A percentile compares a stretch with the other conserved stretches of the same genome.
Evolutionary conservation across 768 basidiomycete species (phyloP).

Genomic region (Gyrodon lividus): DNA sequence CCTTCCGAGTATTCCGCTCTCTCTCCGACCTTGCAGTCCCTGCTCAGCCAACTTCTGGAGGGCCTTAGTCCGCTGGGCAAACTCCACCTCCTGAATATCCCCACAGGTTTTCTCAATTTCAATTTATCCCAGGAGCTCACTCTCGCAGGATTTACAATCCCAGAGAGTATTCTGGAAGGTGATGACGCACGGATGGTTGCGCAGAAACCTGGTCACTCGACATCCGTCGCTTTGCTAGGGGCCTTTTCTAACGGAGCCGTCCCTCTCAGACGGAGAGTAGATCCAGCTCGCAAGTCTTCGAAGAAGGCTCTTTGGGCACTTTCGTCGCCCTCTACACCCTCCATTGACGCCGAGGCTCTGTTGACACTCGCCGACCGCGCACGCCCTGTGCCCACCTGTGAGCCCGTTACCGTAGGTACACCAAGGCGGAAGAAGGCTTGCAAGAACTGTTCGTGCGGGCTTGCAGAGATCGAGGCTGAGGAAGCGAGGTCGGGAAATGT

Average conservation of each 20-base stretch:
- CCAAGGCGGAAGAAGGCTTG: slow-evolving; percentile 88
- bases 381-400: slow-evolving; percentile 76
- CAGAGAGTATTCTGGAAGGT: slow-evolving; percentile 39
- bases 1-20: slow-evolving; percentile 60
- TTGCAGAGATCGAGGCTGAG: slow-evolving; percentile 89
- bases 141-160: slow-evolving; percentile 61
- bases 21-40: slow-evolving; percentile 46
- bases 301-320: slow-evolving; percentile 92
- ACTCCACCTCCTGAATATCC: slow-evolving; percentile 60
- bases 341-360: slow-evolving; percentile 80
- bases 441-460: slow-evolving; percentile 95
- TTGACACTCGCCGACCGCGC: slow-evolving; percentile 81
- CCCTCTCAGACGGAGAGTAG: slow-evolving; percentile 52
- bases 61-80: slow-evolving; percentile 68
- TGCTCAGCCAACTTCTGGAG: slow-evolving; percentile 59
- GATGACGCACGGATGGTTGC: slow-evolving; percentile 52
- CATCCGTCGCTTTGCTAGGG: slow-evolving; percentile 42
- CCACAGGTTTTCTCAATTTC: slow-evolving; percentile 40
- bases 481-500: slow-evolving; percentile 62
- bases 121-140: slow-evolving; percentile 58
- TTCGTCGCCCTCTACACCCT: slow-evolving; percentile 62
- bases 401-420: slow-evolving; percentile 50
- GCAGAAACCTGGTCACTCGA: slow-evolving; percentile 61
- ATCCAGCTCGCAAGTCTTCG: slow-evolving; percentile 59
- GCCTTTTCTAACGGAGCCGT: slow-evolving; percentile 28